These are phyloP conservation scores for Berkeleyomyces basicola DNA, from an alignment of 2,329 filamentous ascomycete species.

Conservation along the genomic window DNA sequence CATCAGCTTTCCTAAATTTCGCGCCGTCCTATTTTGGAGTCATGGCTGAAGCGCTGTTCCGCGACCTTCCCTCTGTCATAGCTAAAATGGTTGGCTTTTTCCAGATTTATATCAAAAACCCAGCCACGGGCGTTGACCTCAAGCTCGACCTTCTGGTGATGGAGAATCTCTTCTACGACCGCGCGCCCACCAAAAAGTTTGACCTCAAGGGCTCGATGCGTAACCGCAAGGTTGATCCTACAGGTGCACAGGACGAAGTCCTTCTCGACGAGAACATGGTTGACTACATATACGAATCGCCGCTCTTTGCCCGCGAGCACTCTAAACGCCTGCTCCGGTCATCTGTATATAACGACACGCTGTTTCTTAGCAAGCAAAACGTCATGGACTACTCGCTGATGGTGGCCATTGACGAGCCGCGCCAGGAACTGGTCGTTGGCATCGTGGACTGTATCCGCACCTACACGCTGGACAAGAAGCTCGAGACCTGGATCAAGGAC, in stretches of 20 bases:
- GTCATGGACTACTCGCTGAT: slow-evolving; percentile 99
- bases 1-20: slow-evolving; percentile 84
- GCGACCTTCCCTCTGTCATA: slow-evolving; percentile 87
- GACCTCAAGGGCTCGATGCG: slow-evolving; percentile 98
- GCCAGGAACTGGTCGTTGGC: slow-evolving; percentile 84
- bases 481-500: slow-evolving; percentile 99
- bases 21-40: slow-evolving; percentile 95
- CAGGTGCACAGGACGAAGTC: slow-evolving; percentile 90
- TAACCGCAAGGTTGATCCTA: slow-evolving; percentile 91
- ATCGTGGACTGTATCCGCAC: slow-evolving; percentile 98
- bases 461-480: slow-evolving; percentile 98
- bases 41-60: slow-evolving; percentile 91
- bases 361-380: slow-evolving; percentile 86
- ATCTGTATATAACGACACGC: slow-evolving; percentile 92
- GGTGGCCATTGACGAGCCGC: slow-evolving; percentile 86
- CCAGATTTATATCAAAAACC: slow-evolving; percentile 93
- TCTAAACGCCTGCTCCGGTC: slow-evolving; percentile 84
- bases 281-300: slow-evolving; percentile 95
- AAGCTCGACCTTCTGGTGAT: slow-evolving; percentile 89
- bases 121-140: slow-evolving; percentile 76
- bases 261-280: slow-evolving; percentile 97
- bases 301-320: slow-evolving; percentile 87
- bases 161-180: slow-evolving; percentile 97
- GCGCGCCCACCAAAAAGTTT: slow-evolving; percentile 74
- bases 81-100: slow-evolving; percentile 99